Base-by-base conservation (phyloP, 805 yeast species). In the Phaffomyces thermotolerans region DNA sequence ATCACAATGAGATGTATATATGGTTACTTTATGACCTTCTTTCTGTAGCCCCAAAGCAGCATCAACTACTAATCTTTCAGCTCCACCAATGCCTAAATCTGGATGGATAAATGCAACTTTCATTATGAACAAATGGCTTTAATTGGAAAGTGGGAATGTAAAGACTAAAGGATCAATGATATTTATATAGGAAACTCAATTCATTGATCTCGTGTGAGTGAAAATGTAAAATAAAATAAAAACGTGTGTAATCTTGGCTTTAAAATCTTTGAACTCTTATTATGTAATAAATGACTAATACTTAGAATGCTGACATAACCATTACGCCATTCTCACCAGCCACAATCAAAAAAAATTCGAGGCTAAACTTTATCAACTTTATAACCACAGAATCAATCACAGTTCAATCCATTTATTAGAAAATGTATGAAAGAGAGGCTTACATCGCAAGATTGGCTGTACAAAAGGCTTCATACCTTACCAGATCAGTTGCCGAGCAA, bases 21-120 rank as follows among this genome's bases (percentile, higher is more conserved):
- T 72, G 2, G 72, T 70, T 10, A 93, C 79, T 1, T 68, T 70
- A 58, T 84, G 80, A 6, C 81, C 79, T 27, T 69, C 63, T 3
- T 77, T 71, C 57, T 91, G 88, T 24, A 93, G 66, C 0, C 96
- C 95, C 4, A 88, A 68, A 0, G 98, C 99, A 3, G 95, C 89
- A 64, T 93, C 99, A 1, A 93, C 96, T 2, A 93, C 89, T n/a
- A 95, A 72, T 46, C 99, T 72, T 60, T 93, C 99, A 1, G 99
- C 99, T 4, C 99, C 99, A 25, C 89, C 99, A 45, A 91, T 91
- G 0, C 99, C 99, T 42, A 93, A 67, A 65, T 93, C 99, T 0
- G 99, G 99, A 59, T 93, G 99, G 5, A 93, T 65, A 54, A 93
- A 86, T 2, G 96, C 96, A 31, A 91, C 73, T 47, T 71, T 78